Evolutionary conservation across 2,329 filamentous ascomycete genomes (phyloP), one percentile per base, ranked within the genome.

Genomic region (Aphanoascus verrucosus): DNA sequence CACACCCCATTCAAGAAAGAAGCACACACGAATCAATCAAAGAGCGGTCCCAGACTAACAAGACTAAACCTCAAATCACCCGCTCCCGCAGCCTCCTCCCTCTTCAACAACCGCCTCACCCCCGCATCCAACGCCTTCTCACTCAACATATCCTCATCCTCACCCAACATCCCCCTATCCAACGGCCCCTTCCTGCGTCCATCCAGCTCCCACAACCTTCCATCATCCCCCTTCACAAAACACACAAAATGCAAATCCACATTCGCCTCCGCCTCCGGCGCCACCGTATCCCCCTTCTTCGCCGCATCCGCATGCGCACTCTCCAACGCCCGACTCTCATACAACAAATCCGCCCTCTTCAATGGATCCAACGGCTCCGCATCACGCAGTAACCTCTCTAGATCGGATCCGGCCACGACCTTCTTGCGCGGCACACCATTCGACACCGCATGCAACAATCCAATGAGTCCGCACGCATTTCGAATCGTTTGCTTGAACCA

Each of bases 401-500:
- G 59, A 58, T 73, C 69, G 14, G 64, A 71, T 7, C 62, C 71
- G 62, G 56, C 67, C 73, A 78, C 69, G 52, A 94, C 79, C 51
- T 83, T 79, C 2, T 72, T 70, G 53, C 78, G 73, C 0, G 86
- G 84, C 1, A 77, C 76, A 0, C 89, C 89, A 68, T 97, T 98
- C 44, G 78, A 77, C 0, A 88, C 80, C 15, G 84, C 86, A 66
- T 97, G 93, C 44, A 97, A 68, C 28, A 97, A 71, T 0, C 86
- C 93, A 74, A 96, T 95, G 43, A 95, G 73, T 0, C 91, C 91
- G 68, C 91, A 97, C 0, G 91, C 88, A 67, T 97, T 94, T 56
- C 86, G 80, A 62, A 97, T 96, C 0, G 90, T 97, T 73, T 97
- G 91, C 61, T 82, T 86, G 77, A 90, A 97, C 93, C 91, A 98